Evolutionary conservation across 805 yeast genomes (phyloP).

Genomic region (Maudiozyma barnettii): DNA sequence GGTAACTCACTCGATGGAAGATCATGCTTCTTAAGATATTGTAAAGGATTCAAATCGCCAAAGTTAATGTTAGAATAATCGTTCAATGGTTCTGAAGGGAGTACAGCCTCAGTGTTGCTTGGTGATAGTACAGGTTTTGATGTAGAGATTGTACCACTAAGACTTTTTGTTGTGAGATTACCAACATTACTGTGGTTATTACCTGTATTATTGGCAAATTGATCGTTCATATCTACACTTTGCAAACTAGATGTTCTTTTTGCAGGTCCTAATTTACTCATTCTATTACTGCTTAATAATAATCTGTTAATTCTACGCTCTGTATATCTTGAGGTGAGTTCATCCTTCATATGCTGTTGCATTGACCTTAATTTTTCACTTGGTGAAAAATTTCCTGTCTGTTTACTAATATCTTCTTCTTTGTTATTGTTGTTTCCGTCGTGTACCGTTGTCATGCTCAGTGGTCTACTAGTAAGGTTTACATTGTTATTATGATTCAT

Average conservation of each 20-base stretch:
- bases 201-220: not conserved
- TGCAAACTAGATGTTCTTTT: constrained; percentile 16
- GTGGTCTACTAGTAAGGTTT: constrained; percentile 11
- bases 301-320: constrained; percentile 23
- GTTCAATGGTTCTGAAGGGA: not conserved
- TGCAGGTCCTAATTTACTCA: constrained; percentile 25
- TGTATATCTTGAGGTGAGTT: constrained; percentile 16
- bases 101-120: not conserved
- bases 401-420: not conserved
- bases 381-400: not conserved
- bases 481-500: constrained; percentile 7
- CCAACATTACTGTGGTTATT: not conserved
- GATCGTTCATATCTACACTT: not conserved
- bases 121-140: not conserved
- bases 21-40: constrained; percentile 30
- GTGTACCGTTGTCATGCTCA: constrained; percentile 21
- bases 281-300: constrained; percentile 18
- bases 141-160: not conserved
- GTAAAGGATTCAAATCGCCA: constrained; percentile 34
- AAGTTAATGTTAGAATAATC: constrained; percentile 23
- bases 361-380: constrained; percentile 12
- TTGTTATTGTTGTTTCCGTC: not conserved
- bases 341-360: constrained; percentile 23
- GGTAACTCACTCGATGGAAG: constrained; percentile 32
- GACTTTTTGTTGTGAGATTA: not conserved